These are phyloP conservation scores for Apiospora kogelbergensis DNA, from an alignment of 2,329 filamentous ascomycete species.

Conservation along the genomic window DNA sequence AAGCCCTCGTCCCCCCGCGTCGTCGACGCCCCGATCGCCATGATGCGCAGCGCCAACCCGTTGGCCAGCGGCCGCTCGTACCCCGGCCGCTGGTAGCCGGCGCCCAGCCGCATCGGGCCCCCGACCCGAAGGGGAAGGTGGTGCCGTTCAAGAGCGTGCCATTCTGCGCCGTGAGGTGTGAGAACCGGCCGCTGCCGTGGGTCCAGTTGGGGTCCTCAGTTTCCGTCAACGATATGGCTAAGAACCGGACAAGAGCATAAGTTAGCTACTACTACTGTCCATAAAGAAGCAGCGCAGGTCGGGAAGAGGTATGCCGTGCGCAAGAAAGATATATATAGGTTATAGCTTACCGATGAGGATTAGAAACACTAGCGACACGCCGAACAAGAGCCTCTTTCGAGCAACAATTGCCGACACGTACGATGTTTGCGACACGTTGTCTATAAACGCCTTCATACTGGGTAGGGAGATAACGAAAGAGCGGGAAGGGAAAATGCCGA, in stretches of 20 bases:
- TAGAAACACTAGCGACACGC: constrained; percentile 15
- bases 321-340: too few relatives aligned
- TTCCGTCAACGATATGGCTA: constrained; percentile 16
- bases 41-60: constrained; percentile 35
- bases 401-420: constrained; percentile 15
- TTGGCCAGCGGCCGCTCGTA: constrained; percentile 16
- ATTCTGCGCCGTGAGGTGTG: constrained; percentile 12
- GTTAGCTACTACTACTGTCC: background rate
- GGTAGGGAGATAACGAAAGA: background rate
- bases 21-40: constrained; percentile 27
- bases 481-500: too few relatives aligned
- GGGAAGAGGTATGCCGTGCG: background rate
- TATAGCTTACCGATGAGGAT: constrained; percentile 13
- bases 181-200: constrained; percentile 8
- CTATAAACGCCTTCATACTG: constrained; percentile 11
- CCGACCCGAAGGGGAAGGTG: background rate
- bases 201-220: constrained; percentile 14
- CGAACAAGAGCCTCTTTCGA: constrained; percentile 13
- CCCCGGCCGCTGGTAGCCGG: constrained; percentile 15
- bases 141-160: constrained; percentile 13
- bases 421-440: constrained; percentile 10
- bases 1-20: constrained; percentile 25
- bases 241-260: background rate
- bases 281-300: background rate
- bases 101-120: constrained; percentile 8